Conservation (phyloP, 345 rosid genomes). For the Eucalyptus erythrocorys region DNA sequence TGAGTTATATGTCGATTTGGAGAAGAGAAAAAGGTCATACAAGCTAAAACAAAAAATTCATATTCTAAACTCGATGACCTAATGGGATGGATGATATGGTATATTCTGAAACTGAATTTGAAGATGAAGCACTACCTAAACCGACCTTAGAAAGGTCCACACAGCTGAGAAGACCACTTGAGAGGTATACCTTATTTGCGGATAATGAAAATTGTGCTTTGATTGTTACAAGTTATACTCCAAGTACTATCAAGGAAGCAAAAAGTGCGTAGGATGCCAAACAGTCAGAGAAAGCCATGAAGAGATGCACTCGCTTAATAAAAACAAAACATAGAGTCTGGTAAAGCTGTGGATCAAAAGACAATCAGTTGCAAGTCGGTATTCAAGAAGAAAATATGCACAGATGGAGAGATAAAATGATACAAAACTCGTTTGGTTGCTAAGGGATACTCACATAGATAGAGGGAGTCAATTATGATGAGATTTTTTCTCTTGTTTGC, state of each 20-base stretch:
- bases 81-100: neutral
- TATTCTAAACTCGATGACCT: neutral
- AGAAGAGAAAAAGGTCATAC: too few species aligned
- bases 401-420: neutral
- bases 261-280: neutral
- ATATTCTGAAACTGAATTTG: neutral
- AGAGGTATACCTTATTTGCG: neutral
- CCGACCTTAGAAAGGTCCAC: neutral
- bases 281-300: neutral
- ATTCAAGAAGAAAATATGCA: neutral
- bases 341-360: neutral
- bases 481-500: neutral
- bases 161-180: neutral
- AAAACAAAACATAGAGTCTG: neutral
- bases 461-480: neutral
- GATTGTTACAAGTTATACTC: neutral
- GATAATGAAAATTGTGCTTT: neutral
- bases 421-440: neutral
- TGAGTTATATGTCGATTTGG: too few species aligned
- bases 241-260: neutral
- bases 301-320: neutral
- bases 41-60: neutral
- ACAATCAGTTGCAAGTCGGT: neutral
- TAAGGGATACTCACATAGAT: neutral
- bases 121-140: neutral